Base-by-base conservation (phyloP, 495 filamentous ascomycete genomes). In the Cudoniella acicularis region DNA sequence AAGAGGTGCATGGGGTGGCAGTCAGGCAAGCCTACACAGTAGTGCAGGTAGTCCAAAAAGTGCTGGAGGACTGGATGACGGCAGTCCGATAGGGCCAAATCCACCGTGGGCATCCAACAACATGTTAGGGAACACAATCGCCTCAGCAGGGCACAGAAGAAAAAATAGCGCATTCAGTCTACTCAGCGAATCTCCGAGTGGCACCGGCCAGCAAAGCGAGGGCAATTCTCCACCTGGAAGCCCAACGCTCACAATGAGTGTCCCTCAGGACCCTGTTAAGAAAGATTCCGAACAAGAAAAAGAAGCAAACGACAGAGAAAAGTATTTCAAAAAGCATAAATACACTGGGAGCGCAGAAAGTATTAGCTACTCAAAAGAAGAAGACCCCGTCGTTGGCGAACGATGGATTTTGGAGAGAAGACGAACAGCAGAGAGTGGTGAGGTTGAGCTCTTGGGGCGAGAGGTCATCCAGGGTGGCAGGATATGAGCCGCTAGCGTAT, bases 1-100 rank as follows among this genome's bases (percentile, higher is more conserved):
- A 0, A 85, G 80, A 9, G 85, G 80, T 49, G 88, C 90, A 0
- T 96, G 90, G 83, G 89, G 89, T 30, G 89, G 89, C 0, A 92
- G 89, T 61, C 86, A 90, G 64, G 85, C 77, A 0, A 92, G 88
- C 64, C 68, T 89, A 11, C 77, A 78, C 22, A 89, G 83, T 59
- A 81, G 81, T 63, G 83, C 84, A 45, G 83, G 83, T 27, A 49
- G 55, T 13, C 47, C 55, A 10, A 36, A 30, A 51, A 58, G 55
- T 42, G 13, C 46, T 8, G 45, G 3, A 2, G 46, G 45, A 22
- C 48, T 8, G 8, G 55, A 51, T 43, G 54, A 54, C 42, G 56
- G 56, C 11, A 65, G 62, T 56, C 59, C 59, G 2, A 46, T 60
- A 16, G 51, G 46, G 0, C 50, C 49, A 41, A 20, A 46, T 1